Base-by-base conservation (phyloP, 2,329 filamentous ascomycete species). In the Aspergillus japonicus region DNA sequence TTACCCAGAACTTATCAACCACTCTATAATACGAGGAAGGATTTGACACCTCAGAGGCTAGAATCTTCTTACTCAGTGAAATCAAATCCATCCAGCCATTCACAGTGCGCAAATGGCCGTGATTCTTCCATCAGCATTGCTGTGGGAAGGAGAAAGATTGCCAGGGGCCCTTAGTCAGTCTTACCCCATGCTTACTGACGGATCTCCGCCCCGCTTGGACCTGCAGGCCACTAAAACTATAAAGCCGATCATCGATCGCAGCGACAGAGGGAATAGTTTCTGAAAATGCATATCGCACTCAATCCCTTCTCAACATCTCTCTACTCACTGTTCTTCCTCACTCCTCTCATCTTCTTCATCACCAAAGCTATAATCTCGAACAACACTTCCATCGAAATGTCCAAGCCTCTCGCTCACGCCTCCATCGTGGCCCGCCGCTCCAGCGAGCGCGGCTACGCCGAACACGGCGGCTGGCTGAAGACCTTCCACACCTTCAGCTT, bases 401-500 rank as follows among this genome's bases (percentile, higher is more conserved):
- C 86, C 57, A 87, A 85, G 74, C 78, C 83, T 44, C 85, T 89
- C 62, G 76, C 81, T 42, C 84, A 89, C 75, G 87, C 87, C 68
- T 90, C 89, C 69, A 89, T 96, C 78, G 85, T 84, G 42, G 88
- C 89, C 56, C 90, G 92, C 64, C 86, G 85, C 60, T 95, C 90
- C 66, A 80, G 82, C 60, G 81, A 84, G 49, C 85, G 92, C 54
- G 92, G 92, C 33, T 89, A 93, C 75, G 84, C 86, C 39, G 86
- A 96, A 73, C 90, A 96, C 74, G 91, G 89, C 77, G 91, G 89
- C 75, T 96, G 92, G 92, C 85, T 96, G 8, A 89, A 94, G 78
- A 89, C 88, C 7, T 95, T 90, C 78, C 91, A 96, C 80, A 91
- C 88, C 64, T 96, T 96, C 81, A 89, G 85, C 69, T 96, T 96